Percentiles rank a stretch among this genome's conserved stretches.
These are phyloP conservation scores for Pleurotus ostreatus DNA, from an alignment of 768 basidiomycete genomes.

Conservation along the genomic window DNA sequence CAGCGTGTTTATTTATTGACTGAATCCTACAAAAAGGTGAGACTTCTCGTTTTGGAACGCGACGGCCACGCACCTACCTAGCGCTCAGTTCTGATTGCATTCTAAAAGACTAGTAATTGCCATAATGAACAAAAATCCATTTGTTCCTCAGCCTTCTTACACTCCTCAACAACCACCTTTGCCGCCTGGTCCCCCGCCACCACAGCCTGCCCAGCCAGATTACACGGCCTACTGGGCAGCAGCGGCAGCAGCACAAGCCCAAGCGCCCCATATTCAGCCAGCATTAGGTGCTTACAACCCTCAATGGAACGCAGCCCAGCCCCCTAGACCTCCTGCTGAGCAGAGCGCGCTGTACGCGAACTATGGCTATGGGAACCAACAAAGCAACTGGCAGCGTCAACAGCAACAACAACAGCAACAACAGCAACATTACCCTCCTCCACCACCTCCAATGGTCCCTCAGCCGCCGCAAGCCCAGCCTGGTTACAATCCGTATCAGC, in stretches of 20 bases:
- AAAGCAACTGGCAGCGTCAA: slow-evolving; percentile 61
- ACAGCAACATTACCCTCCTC: slow-evolving; percentile 50
- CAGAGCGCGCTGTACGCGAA: slow-evolving; percentile 87
- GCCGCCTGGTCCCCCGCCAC: slow-evolving; percentile 76
- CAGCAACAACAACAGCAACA: slow-evolving; percentile 49
- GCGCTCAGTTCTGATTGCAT: not conserved
- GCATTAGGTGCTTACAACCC: slow-evolving; percentile 50
- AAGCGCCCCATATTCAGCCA: slow-evolving; percentile 37
- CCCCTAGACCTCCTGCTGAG: slow-evolving; percentile 61
- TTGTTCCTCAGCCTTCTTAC: slow-evolving; percentile 65
- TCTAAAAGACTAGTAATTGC: slow-evolving; percentile 11
- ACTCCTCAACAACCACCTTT: slow-evolving; percentile 72
- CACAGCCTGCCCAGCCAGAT: slow-evolving; percentile 63
- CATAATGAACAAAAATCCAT: slow-evolving; percentile 82
- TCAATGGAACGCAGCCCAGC: slow-evolving; percentile 64
- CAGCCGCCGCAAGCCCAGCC: slow-evolving; percentile 55
- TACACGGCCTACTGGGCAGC: slow-evolving; percentile 79
- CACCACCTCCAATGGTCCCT: slow-evolving; percentile 46
- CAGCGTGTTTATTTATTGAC: not conserved
- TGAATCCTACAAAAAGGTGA: not conserved
- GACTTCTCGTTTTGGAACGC: not conserved
- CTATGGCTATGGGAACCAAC: slow-evolving; percentile 82
- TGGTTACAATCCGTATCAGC: slow-evolving; percentile 75
- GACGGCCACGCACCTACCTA: not conserved
- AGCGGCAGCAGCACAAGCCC: slow-evolving; percentile 43